Evolutionary conservation across 352 stramenopile species (phyloP), one percentile per base, ranked within the genome.

Genomic region (Thraustochytrium striatum): DNA sequence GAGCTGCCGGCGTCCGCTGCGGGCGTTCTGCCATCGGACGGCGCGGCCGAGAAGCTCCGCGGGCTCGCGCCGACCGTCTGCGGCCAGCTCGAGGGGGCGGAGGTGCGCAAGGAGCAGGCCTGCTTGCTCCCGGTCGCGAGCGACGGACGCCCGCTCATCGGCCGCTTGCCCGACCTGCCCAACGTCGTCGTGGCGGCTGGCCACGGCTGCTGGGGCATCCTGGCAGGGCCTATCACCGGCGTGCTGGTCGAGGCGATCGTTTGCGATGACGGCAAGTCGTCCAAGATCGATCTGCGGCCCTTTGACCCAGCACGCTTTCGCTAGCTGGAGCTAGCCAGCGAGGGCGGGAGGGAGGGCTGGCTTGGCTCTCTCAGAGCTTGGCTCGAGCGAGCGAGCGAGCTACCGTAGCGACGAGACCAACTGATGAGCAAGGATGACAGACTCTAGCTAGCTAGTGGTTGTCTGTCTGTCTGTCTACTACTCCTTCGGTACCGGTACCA

Each of bases 171-270:
- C 25, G 75, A 41, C 19, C 35, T 19, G 9, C 16, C 25, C 11
- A 62, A 65, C n/a, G 33, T 70, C 33, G 88, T 85, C 80, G 73
- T 89, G 19, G 86, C 81, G n/a, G 69, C 83, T 50, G 87, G 87
- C 9, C 85, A 90, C 83, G 82, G 78, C 16, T 89, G 86, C 70
- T 90, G 87, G 87, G 87, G 87, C 36, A 90, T 91, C 59, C 79
- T 91, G 3, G 81, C 85, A 33, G 86, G 85, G 8, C 87, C 87
- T 5, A 86, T 85, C 19, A 88, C 85, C 32, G 87, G 87, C 21
- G 82, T 88, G 68, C 69, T 82, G 9, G 83, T 90, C 61, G 85
- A 86, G 28, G 61, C 88, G 30, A 73, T 89, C 32, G 81, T 90
- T 19, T 55, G 79, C 25, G 82, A 79, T 28, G 82, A 82, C 33